Evolutionary conservation across 169 alveolate species (phyloP).

Genomic region (Blepharisma undulans): DNA sequence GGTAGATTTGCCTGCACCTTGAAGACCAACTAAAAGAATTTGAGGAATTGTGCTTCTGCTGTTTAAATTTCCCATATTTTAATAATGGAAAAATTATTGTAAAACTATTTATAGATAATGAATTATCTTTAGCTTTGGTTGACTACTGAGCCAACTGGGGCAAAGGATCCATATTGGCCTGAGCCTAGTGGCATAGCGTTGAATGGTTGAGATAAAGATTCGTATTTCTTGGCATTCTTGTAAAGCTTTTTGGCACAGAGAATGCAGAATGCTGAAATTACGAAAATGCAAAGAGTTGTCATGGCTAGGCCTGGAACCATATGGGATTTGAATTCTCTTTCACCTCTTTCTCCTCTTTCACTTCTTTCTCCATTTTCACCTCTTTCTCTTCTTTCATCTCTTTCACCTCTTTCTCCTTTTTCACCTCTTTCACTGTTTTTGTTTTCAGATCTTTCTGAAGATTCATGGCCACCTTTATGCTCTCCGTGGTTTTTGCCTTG

Average conservation of each 20-base stretch:
- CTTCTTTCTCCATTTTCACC: not conserved
- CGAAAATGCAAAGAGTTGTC: not conserved
- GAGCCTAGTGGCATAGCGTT: not conserved
- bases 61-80: constrained; percentile 20
- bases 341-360: not conserved
- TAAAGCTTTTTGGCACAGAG: not conserved
- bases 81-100: not conserved
- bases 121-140: not conserved
- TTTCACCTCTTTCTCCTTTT: not conserved
- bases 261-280: not conserved
- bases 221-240: not conserved
- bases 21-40: constrained; percentile 28
- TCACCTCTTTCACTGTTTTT: not conserved
- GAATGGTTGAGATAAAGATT: not conserved
- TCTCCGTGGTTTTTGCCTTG: not conserved
- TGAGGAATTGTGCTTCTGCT: constrained; percentile 1
- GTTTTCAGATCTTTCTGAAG: not conserved
- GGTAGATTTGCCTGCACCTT: constrained; percentile 38
- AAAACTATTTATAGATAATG: not conserved
- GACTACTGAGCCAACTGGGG: not conserved
- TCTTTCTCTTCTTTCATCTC: not conserved
- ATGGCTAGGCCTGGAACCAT: not conserved
- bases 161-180: not conserved
- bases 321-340: not conserved
- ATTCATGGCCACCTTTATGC: not conserved